Evolutionary conservation across 169 alveolate species (phyloP).

Genomic region (Eimeria acervulina): DNA sequence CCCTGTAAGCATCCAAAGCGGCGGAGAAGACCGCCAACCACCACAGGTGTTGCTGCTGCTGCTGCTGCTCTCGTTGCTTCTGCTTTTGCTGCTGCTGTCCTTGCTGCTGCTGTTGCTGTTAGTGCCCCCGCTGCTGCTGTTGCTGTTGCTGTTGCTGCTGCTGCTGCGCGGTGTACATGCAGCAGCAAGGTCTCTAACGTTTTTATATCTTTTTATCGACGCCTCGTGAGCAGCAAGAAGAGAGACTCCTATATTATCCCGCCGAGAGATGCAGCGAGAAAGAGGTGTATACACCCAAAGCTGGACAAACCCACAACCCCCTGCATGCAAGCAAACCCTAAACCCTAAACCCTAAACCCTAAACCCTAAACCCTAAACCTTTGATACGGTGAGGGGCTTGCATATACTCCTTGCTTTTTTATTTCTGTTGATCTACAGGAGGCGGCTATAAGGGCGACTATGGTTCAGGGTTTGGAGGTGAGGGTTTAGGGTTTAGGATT

Average conservation of each 20-base stretch:
- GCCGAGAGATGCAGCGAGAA: not conserved
- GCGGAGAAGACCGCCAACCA: not conserved
- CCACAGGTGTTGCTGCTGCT: too few species aligned
- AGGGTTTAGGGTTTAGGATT: slow-evolving; percentile 32
- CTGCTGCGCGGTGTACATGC: not conserved
- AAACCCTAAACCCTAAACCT: not conserved
- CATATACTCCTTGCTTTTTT: too few species aligned
- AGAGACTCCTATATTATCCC: not conserved
- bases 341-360: slow-evolving; percentile 7
- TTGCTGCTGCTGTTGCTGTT: slow-evolving; percentile 24
- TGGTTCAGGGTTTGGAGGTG: not conserved
- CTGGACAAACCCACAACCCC: slow-evolving; percentile 43
- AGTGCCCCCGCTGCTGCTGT: not conserved
- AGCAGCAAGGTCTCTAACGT: not conserved
- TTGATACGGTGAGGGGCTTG: not conserved
- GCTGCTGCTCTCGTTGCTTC: too few species aligned
- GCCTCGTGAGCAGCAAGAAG: not conserved
- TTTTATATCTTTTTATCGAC: not conserved
- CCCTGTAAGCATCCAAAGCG: slow-evolving; percentile 21
- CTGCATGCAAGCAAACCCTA: too few species aligned
- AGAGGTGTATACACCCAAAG: slow-evolving; percentile 10
- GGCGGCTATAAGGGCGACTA: not conserved
- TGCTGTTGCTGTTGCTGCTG: not conserved
- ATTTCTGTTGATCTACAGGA: too few species aligned
- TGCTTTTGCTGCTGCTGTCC: too few species aligned